Evolutionary conservation across 2,329 filamentous ascomycete species (phyloP), one percentile per base, ranked within the genome.

Genomic region (Botrytis medusae): DNA sequence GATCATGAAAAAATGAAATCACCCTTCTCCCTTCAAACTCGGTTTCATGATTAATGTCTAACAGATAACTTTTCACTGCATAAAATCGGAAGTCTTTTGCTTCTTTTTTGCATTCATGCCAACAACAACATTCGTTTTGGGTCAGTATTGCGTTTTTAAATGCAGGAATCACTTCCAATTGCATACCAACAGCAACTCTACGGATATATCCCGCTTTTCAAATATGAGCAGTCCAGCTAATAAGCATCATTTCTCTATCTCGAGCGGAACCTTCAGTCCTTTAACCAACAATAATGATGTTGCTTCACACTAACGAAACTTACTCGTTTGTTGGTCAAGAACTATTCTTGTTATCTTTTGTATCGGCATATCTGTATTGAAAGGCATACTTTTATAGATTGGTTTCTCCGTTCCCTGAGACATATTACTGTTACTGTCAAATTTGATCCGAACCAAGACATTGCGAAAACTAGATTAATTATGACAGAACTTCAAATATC

Each of bases 371-470:
- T 16, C 20, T 10, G 25, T 29, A 29, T 25, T 12, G 20, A 34
- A 34, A 20, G 16, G n/a, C 16, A 14, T 9, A 16, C 6, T 7
- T 2, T 37, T 37, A 37, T 37, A 37, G 7, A 40, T 42, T 4
- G 2, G 2, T n/a, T 42, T 2, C 22, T 40, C 7, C 2, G 1
- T 29, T 29, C 10, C 1, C 18, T 20, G 22, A 29, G 4, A 2
- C 20, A 14, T 34, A 2, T 9, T 14, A 6, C n/a, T 46, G 3
- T 34, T 32, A 1, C 16, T 10, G 1, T 46, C 0, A 32, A 44
- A 32, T 32, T 32, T 34, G 18, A 12, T 42, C 20, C 22, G 2
- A 20, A 29, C 10, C 12, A 29, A 12, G 3, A 8, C n/a, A 46
- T 5, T 46, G 57, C 4, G 18, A 32, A 34, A 22, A 32, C 18